Evolutionary conservation across 139 green algal species (phyloP).

Genomic region (Chlorella vulgaris): DNA sequence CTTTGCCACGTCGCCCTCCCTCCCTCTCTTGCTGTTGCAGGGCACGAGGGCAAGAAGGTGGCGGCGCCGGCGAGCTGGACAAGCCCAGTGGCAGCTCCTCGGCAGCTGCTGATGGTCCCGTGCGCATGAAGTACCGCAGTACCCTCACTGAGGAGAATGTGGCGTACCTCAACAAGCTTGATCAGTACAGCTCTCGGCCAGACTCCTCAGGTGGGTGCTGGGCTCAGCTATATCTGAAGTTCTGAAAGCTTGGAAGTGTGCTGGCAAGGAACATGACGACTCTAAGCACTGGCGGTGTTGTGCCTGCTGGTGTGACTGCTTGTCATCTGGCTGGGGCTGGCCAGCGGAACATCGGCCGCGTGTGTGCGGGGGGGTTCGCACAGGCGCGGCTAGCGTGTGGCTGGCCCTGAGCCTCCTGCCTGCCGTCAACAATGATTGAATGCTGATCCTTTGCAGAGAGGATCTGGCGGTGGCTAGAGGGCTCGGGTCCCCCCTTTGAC

Average conservation of each 20-base stretch:
- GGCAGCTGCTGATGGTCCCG: background rate
- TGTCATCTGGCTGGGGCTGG: too few species aligned
- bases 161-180: slow-evolving; percentile 27
- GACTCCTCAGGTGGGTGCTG: slow-evolving; percentile 24
- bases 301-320: too few species aligned
- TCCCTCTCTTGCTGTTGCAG: background rate
- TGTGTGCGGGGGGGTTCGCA: too few species aligned
- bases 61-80: background rate
- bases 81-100: slow-evolving; percentile 6
- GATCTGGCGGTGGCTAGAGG: slow-evolving; percentile 46
- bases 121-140: slow-evolving; percentile 30
- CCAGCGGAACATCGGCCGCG: too few species aligned
- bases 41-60: background rate
- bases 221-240: background rate
- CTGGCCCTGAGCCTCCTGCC: too few species aligned
- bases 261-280: too few species aligned
- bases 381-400: too few species aligned
- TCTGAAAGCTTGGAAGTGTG: too few species aligned
- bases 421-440: too few species aligned
- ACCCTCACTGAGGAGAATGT: slow-evolving; percentile 36
- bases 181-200: slow-evolving; percentile 23
- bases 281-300: too few species aligned
- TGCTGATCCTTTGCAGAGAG: too few species aligned
- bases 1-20: too few species aligned
- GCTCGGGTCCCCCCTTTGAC: slow-evolving; percentile 43